A percentile compares a stretch with the other conserved stretches of the same genome.
Evolutionary conservation across 2,329 filamentous ascomycete species (phyloP).

Genomic region (Colletotrichum tanaceti): DNA sequence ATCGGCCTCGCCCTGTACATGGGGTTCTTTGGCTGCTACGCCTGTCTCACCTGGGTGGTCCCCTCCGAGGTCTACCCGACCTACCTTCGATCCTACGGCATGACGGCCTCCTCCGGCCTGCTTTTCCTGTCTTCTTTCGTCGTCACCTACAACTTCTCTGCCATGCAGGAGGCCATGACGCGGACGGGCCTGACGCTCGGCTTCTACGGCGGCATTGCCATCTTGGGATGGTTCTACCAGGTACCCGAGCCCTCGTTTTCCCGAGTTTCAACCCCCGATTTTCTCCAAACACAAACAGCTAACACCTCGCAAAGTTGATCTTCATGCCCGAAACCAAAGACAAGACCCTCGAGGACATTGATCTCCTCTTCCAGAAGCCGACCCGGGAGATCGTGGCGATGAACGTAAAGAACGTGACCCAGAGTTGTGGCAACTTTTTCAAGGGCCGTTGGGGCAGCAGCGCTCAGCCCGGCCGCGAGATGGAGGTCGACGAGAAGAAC

Average conservation of each 20-base stretch:
- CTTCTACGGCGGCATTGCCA: slow-evolving; percentile 80
- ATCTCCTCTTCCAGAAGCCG: slow-evolving; percentile 72
- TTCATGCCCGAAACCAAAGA: slow-evolving; percentile 84
- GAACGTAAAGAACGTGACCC: slow-evolving; percentile 54
- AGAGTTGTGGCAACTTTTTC: slow-evolving; percentile 19
- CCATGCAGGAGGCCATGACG: slow-evolving; percentile 76
- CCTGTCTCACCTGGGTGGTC: slow-evolving; percentile 73
- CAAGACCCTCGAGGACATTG: slow-evolving; percentile 76
- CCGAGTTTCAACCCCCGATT: too few species aligned
- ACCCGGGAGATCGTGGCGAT: slow-evolving; percentile 71
- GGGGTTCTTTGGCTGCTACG: slow-evolving; percentile 75
- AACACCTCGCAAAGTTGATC: too few species aligned
- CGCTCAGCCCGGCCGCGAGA: not conserved
- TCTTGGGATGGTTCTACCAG: slow-evolving; percentile 77
- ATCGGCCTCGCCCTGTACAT: slow-evolving; percentile 76
- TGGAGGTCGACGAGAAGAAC: slow-evolving; percentile 6
- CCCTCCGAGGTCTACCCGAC: slow-evolving; percentile 79
- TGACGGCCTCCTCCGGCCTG: slow-evolving; percentile 76
- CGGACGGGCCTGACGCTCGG: slow-evolving; percentile 74
- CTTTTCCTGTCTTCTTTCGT: slow-evolving; percentile 79
- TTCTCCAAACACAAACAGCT: too few species aligned
- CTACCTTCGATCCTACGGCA: slow-evolving; percentile 78
- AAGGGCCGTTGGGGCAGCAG: slow-evolving; percentile 15
- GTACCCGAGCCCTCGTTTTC: too few species aligned
- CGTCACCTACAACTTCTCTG: slow-evolving; percentile 80